Percentiles rank a stretch among this genome's conserved stretches.
Conservation (phyloP, 495 filamentous ascomycete species). For the Rhypophila decipiens region DNA sequence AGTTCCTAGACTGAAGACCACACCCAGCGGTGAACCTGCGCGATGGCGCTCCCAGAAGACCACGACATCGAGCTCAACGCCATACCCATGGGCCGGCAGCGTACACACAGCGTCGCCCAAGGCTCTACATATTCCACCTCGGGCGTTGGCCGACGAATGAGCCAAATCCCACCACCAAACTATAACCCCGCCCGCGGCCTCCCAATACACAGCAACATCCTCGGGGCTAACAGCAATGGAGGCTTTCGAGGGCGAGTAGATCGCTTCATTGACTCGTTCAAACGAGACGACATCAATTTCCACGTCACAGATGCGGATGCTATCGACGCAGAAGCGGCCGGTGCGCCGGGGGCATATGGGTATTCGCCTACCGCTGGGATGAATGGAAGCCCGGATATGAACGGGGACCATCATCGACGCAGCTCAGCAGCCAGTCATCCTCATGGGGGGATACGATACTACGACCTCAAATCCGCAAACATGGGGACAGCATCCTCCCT, state of each 20-base stretch:
- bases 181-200: not conserved
- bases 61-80: slow-evolving; percentile 23
- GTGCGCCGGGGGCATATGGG: too few species aligned
- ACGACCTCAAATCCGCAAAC: slow-evolving; percentile 19
- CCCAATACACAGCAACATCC: too few species aligned
- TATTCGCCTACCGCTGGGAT: too few species aligned
- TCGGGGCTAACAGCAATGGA: not conserved
- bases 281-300: slow-evolving; percentile 14
- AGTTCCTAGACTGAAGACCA: too few species aligned
- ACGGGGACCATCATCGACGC: too few species aligned
- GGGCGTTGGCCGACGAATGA: slow-evolving; percentile 3
- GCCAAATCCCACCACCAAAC: too few species aligned
- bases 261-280: slow-evolving; percentile 26
- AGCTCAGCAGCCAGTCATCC: slow-evolving; percentile 4
- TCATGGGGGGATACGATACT: slow-evolving; percentile 18
- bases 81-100: too few species aligned
- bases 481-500: slow-evolving; percentile 21
- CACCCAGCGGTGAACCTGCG: too few species aligned
- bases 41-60: too few species aligned
- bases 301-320: slow-evolving; percentile 5
- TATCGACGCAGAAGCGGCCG: not conserved
- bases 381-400: too few species aligned
- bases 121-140: slow-evolving; percentile 13
- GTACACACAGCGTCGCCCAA: slow-evolving; percentile 12
- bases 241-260: slow-evolving; percentile 6